Conservation (phyloP, 768 basidiomycete genomes). For the Collybia mongolica region DNA sequence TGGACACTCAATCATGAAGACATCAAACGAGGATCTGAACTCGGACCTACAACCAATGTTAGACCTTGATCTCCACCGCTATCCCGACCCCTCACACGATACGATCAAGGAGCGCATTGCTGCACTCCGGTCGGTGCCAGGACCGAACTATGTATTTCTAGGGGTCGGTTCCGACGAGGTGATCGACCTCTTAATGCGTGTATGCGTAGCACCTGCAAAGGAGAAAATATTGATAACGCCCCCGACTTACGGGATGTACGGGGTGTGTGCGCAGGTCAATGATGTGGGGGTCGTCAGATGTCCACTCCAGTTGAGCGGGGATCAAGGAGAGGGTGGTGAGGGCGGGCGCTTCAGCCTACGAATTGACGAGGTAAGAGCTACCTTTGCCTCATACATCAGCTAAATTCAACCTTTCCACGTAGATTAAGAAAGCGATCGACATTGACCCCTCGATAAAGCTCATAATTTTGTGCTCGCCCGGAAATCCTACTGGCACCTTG, state of each 20-base stretch:
- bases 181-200: slow-evolving; percentile 90
- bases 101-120: slow-evolving; percentile 78
- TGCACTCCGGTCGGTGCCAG: slow-evolving; percentile 65
- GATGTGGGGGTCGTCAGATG: slow-evolving; percentile 83
- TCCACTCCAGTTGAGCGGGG: slow-evolving; percentile 59
- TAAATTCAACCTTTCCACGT: neutral
- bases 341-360: slow-evolving; percentile 70
- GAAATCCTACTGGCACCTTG: slow-evolving; percentile 92
- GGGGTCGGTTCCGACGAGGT: slow-evolving; percentile 98
- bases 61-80: slow-evolving; percentile 73
- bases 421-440: slow-evolving; percentile 73
- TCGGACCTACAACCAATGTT: slow-evolving; percentile 36
- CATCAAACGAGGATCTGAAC: slow-evolving; percentile 19
- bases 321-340: slow-evolving; percentile 71
- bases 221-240: slow-evolving; percentile 90
- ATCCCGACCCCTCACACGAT: slow-evolving; percentile 90
- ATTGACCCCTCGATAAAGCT: slow-evolving; percentile 82
- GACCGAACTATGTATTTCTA: slow-evolving; percentile 73
- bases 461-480: slow-evolving; percentile 94
- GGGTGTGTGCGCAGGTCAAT: slow-evolving; percentile 93
- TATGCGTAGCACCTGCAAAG: slow-evolving; percentile 74
- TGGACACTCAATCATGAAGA: slow-evolving; percentile 73
- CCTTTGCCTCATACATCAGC: neutral
- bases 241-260: slow-evolving; percentile 98
- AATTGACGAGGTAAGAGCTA: slow-evolving; percentile 63